Evolutionary conservation across 768 basidiomycete species (phyloP), one percentile per base, ranked within the genome.

Genomic region (Boletus reticulatus): DNA sequence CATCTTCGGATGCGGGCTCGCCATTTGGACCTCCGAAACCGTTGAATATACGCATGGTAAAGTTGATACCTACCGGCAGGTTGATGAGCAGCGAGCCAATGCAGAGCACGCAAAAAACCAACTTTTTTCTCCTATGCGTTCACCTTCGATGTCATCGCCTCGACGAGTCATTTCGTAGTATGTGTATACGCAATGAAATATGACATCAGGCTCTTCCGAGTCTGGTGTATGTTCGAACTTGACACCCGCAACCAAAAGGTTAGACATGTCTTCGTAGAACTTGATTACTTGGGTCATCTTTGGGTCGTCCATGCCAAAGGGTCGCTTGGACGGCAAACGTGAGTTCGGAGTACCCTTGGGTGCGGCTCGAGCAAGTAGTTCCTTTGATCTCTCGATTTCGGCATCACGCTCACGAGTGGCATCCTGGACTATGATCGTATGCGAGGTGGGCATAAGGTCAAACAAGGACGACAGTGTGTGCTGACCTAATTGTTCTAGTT

Each of bases 201-300:
- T 79, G 53, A 91, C 84, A 17, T 90, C 87, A 9, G 60, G 48
- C 39, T 71, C 69, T 44, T 65, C 63, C 12, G 60, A 65, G 54
- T 50, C 50, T 37, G 58, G 24, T 38, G 49, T 19, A 36, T 54
- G 69, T 70, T 76, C 77, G 50, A 77, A 69, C 63, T 84, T 86
- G 67, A 91, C 62, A 49, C 76, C 81, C 4, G 82, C 76, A 22
- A 95, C 79, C 38, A 91, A 76, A 22, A 95, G 73, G 62, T 93
- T 91, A 1, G 91, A 92, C 59, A 92, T 71, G 63, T 94, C 92
- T 69, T 94, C 92, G 67, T 96, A 96, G 57, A 95, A 81, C 48
- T 77, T 78, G 62, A 93, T 78, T 42, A 87, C 79, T 63, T 79
- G 75, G 4, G 75, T 72, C 60, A 83, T 79, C 66, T 85, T 85